These are phyloP conservation scores for Malus domestica DNA, from an alignment of 306 rosid species.

Conservation along the genomic window ASM211411v1 NC_041799.1:4604001-4604500, in stretches of 20 bases:
- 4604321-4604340: not conserved
- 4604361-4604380: not conserved
- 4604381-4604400: not conserved
- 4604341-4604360: not conserved
- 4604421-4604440: not conserved
- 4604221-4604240: not conserved
- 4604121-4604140: not conserved
- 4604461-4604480: not conserved
- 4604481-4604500: not conserved
- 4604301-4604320: not conserved
- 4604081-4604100: not conserved
- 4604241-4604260: not conserved
- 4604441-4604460: not conserved
- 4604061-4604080: not conserved
- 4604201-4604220: not conserved
- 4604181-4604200: not conserved
- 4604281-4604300: not conserved
- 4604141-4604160: not conserved
- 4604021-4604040: no score
- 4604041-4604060: not conserved
- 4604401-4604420: not conserved
- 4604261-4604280: not conserved
- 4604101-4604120: not conserved
- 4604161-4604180: conserved; percentile 3
- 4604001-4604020: no score